Evolutionary conservation across 2,329 filamentous ascomycete species (phyloP), one percentile per base, ranked within the genome.

Genomic region (Botrytis medusae): DNA sequence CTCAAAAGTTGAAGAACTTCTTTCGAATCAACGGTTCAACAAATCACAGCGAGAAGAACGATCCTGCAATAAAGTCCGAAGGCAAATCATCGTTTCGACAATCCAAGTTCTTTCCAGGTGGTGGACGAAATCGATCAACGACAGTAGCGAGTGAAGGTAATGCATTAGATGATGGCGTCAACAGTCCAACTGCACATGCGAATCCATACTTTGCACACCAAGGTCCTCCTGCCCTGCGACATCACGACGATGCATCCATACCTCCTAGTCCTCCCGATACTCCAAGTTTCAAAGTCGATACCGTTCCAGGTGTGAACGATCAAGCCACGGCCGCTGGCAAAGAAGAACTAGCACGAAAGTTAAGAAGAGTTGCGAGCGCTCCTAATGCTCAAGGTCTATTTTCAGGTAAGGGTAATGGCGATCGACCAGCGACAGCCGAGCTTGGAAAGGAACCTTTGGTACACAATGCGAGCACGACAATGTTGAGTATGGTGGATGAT

Each of bases 161-260:
- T 81, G 89, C 92, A 74, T 87, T 98, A 77, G 95, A 98, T 78
- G 95, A 98, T 82, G 87, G 89, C 75, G 87, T 97, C 80, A 97
- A 94, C 80, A 97, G 95, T 80, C 96, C 96, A 40, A 98, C 94
- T 7, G 95, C 95, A 69, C 91, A 95, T 81, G 95, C 94, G 76
- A 99, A 99, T 82, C 96, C 96, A 29, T 99, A 99, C 84, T 99
- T 98, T 83, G 93, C 91, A 77, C 96, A 98, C 82, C 96, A 99
- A 84, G 96, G 96, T 73, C 94, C 94, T 79, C 96, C 96, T 6
- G 93, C 93, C 76, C 86, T 98, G 79, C 92, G 95, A 81, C 96
- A 99, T 84, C 94, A 97, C 85, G 97, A 98, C 82, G 94, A 96
- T 78, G 93, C 92, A 80, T 98, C 94, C 76, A 93, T 97, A 51